Base-by-base conservation (phyloP, 352 stramenopile species). In the Globisporangium apiculatum region DNA sequence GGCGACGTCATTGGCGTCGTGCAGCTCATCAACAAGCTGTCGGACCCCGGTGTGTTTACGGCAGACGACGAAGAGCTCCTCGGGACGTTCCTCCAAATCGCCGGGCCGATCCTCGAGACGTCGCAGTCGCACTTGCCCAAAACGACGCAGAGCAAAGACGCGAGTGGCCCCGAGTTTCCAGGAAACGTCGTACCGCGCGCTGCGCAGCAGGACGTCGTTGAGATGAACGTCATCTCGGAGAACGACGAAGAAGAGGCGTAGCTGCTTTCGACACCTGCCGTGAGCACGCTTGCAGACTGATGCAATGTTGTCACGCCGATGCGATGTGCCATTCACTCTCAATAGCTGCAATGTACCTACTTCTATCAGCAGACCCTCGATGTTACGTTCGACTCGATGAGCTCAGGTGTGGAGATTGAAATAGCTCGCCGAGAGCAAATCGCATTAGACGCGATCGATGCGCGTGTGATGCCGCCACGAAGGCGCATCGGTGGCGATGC, bases 11-110 rank as follows among this genome's bases (percentile, higher is more conserved):
- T 96, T 48, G 88, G 83, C 6, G 87, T 96, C 40, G 73, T 96
- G 10, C 87, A 96, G 66, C 68, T 96, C 24, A 93, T 96, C 64
- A 96, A 96, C 67, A 95, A 95, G 57, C 55, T 84, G 4, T 85
- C 86, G 48, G 72, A 83, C 14, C 69, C 58, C 3, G 79, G 79
- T 35, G 63, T 89, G 18, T 97, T 97, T 65, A 89, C 73, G 14
- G 65, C 50, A 12, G 86, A 96, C n/a, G 89, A 97, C 55, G 84
- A 92, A 50, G 86, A 96, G 51, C 64, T 97, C 3, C 76, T 97
- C 9, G 64, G 70, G 12, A 92, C 84, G 10, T 97, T 97, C 54
- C 69, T 97, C 6, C 73, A 83, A 50, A 97, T 97, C 50, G 89
- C 87, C 0, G 89, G 86, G 0, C 86, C 87, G 5, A 95, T 97